These are phyloP conservation scores for Coniferiporia sulphurascens DNA, from an alignment of 1,284 basidiomycete genomes.

Conservation along the genomic window DNA sequence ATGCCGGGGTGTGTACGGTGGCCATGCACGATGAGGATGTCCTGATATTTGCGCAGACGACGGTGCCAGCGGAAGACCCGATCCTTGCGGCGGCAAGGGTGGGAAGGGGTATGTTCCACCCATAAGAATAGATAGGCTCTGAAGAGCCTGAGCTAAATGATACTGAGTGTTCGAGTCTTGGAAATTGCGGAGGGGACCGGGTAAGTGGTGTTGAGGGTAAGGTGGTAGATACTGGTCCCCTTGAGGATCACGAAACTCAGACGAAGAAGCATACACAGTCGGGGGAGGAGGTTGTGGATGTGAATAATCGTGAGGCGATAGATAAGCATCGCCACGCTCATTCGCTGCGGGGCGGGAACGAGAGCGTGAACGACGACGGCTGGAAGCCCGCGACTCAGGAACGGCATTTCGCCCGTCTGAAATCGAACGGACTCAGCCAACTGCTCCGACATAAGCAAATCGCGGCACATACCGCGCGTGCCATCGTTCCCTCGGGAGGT, in stretches of 20 bases:
- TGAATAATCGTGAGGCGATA: neutral
- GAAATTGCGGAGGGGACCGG: conserved; percentile 1
- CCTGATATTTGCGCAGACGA: neutral
- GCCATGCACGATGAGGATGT: neutral
- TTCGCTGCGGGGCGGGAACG: neutral
- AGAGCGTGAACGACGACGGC: neutral
- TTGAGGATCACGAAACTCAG: neutral
- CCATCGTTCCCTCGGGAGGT: neutral
- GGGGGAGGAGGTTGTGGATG: neutral
- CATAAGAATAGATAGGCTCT: conserved; percentile 12
- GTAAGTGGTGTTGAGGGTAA: neutral
- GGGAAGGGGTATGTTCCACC: conserved; percentile 5
- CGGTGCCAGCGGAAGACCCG: neutral
- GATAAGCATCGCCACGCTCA: neutral
- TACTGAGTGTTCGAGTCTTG: conserved; percentile 14
- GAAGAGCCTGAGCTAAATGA: conserved; percentile 15
- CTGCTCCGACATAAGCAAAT: neutral
- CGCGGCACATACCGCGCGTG: conserved; percentile 2
- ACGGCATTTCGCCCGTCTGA: conserved; percentile 2
- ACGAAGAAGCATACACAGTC: neutral
- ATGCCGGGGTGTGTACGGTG: conserved; percentile 6
- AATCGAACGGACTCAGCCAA: neutral
- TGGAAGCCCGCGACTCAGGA: neutral
- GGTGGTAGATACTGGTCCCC: neutral
- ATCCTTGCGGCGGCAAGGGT: neutral